Evolutionary conservation across 2,329 filamentous ascomycete genomes (phyloP).

Genomic region (Aspergillus carbonarius): DNA sequence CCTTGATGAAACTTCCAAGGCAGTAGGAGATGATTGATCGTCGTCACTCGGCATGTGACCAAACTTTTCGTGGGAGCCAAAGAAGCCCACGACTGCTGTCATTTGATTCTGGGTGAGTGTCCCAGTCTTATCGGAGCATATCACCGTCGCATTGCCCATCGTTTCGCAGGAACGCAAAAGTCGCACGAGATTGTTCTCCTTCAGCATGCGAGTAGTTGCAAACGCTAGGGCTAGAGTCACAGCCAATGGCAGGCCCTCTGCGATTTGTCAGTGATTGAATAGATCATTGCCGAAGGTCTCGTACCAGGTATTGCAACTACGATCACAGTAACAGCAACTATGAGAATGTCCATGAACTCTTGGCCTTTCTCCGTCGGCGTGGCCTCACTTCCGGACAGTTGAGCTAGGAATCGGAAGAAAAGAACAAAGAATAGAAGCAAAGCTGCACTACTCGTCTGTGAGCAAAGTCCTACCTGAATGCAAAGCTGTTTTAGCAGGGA

Average conservation of each 20-base stretch:
- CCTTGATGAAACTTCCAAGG: conserved; percentile 17
- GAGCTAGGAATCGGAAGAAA: conserved; percentile 76
- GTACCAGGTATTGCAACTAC: conserved; percentile 66
- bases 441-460: conserved; percentile 45
- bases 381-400: conserved; percentile 56
- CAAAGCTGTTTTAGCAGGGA: conserved; percentile 10
- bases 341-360: conserved; percentile 69
- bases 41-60: not conserved
- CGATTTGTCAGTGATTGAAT: not conserved
- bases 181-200: conserved; percentile 71
- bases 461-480: too few species aligned
- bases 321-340: conserved; percentile 72
- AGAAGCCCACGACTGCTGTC: conserved; percentile 70
- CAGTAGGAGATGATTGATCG: not conserved
- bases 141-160: conserved; percentile 73
- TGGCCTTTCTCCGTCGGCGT: conserved; percentile 66
- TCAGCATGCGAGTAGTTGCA: conserved; percentile 71
- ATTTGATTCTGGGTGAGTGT: conserved; percentile 71
- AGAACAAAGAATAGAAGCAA: conserved; percentile 79
- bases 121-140: conserved; percentile 77
- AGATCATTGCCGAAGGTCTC: not conserved
- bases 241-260: conserved; percentile 69
- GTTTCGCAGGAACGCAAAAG: conserved; percentile 74
- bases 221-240: conserved; percentile 73
- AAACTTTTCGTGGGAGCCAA: conserved; percentile 45